These are phyloP conservation scores for bread wheat (Triticum aestivum) DNA, from an alignment of 176 grass and related monocot species.

Conservation along the genomic window IWGSC_CS_RefSeq_v2.1 NC_057796.1:89107921-89108420, in stretches of 20 bases:
- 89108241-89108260: too few species aligned
- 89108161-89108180: background rate
- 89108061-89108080: conserved; percentile 91
- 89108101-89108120: conserved; percentile 86
- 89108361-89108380: too few species aligned
- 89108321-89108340: background rate
- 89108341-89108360: too few species aligned
- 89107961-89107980: background rate
- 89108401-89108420: too few species aligned
- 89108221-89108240: background rate
- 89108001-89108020: background rate
- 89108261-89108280: background rate
- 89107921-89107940: conserved; percentile 96
- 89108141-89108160: background rate
- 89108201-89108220: background rate
- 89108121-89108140: conserved; percentile 66
- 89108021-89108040: background rate
- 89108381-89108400: too few species aligned
- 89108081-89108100: conserved; percentile 82
- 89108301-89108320: background rate
- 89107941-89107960: conserved; percentile 67
- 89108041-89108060: conserved; percentile 69
- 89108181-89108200: background rate
- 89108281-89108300: background rate
- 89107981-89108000: background rate